phyloP scores from a whole-genome alignment of 257 asterid genomes.

The Anisodus acutangulus region DNA sequence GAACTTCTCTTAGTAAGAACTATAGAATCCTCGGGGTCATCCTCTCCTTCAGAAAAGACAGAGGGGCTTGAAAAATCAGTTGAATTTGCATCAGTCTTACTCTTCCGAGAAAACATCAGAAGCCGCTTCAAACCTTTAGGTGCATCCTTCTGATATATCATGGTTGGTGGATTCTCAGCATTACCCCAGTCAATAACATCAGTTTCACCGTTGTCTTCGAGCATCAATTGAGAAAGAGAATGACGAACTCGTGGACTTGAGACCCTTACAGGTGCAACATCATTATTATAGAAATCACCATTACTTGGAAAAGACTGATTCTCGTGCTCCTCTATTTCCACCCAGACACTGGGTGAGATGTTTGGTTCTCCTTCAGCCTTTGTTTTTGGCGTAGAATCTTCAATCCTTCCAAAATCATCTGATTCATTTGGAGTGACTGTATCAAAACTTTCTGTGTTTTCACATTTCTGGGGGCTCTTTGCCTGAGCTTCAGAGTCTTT shows the following conservation, averaged over 20 bases:
- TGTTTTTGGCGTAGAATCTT: conserved; percentile 32
- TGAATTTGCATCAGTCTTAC: conserved; percentile 73
- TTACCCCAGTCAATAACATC: conserved; percentile 86
- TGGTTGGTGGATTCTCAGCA: conserved; percentile 86
- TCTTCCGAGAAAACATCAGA: conserved; percentile 91
- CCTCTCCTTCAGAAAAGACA: conserved; percentile 93
- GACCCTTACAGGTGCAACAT: conserved; percentile 51
- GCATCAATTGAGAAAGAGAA: conserved; percentile 96
- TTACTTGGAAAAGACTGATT: conserved; percentile 47
- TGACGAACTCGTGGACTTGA: conserved; percentile 90
- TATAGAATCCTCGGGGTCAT: conserved; percentile 79
- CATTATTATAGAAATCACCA: conserved; percentile 30
- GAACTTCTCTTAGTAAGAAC: conserved; percentile 54
- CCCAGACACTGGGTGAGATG: conserved; percentile 91
- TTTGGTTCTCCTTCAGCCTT: conserved; percentile 63
- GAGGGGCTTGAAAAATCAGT: conserved; percentile 84
- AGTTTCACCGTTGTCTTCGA: conserved; percentile 77
- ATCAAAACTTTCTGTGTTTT: conserved; percentile 48
- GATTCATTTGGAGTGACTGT: conserved; percentile 37
- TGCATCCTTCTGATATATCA: conserved; percentile 76
- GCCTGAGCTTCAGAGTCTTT: conserved; percentile 39
- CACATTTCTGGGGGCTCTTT: conserved; percentile 47
- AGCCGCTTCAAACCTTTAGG: conserved; percentile 97
- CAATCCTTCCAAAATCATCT: conserved; percentile 34
- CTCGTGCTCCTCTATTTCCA: conserved; percentile 81